Evolutionary conservation across 106 monocot genomes (phyloP), one percentile per base, ranked within the genome.

Genomic region (Acanthochlamys bracteata): DNA sequence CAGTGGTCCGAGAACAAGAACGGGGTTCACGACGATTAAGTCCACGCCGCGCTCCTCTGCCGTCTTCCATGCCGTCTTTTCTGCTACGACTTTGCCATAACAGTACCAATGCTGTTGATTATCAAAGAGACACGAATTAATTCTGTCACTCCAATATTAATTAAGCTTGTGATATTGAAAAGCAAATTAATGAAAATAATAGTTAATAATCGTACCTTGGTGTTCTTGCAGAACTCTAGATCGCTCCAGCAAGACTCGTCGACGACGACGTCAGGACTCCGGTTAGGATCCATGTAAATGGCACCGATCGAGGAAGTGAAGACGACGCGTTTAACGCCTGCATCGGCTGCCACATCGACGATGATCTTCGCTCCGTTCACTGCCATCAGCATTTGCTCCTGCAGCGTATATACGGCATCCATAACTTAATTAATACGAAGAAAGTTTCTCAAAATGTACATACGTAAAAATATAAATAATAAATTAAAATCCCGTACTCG

Each of bases 161-260:
- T n/a, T n/a, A n/a, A n/a, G n/a, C n/a, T n/a, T n/a, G n/a, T n/a
- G n/a, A n/a, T n/a, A n/a, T n/a, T n/a, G n/a, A n/a, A n/a, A n/a
- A 60, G 20, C 7, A 16, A 16, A 3, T 19, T 0, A 64, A 22
- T 19, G 4, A 64, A 21, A 47, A 0, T 20, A 16, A 16, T 47
- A 9, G 8, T 11, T 33, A 33, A 33, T 33, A 1, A 33, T 33
- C 33, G 33, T 17, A 68, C 78, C 53, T 72, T 72, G 65, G 84
- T 84, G 45, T 67, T 66, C 66, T 65, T 73, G 80, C 88, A 83
- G 65, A 67, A 72, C 0, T 83, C 75, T 15, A 83, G 65, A 19
- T 83, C 83, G 46, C 75, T 83, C 83, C 79, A 83, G 59, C 68
- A 83, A 3, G 78, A 60, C 67, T 79, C 83, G 19, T 79, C 78